Evolutionary conservation across 2,329 filamentous ascomycete species (phyloP).

Genomic region (Biscogniauxia sp.): DNA sequence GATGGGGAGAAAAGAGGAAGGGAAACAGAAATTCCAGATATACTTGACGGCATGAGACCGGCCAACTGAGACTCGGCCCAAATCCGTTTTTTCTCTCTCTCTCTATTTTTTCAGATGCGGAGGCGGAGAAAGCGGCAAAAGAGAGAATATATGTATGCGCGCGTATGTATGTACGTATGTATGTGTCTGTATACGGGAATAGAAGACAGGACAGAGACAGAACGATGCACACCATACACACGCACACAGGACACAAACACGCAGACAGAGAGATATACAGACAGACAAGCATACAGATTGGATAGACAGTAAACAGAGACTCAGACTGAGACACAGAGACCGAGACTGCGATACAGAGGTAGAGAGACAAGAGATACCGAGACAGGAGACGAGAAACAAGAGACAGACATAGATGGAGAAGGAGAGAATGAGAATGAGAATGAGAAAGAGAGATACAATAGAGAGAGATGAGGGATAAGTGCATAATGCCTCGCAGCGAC

Average conservation of each 20-base stretch:
- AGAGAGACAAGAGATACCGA: neutral
- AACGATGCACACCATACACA: neutral
- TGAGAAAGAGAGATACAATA: neutral
- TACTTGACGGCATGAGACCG: constrained; percentile 9
- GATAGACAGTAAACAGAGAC: neutral
- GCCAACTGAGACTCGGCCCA: constrained; percentile 2
- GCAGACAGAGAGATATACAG: too few species aligned
- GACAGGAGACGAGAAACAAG: neutral
- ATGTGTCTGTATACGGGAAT: constrained; percentile 14
- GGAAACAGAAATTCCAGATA: neutral
- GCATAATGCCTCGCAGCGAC: constrained; percentile 19
- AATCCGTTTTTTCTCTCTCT: neutral
- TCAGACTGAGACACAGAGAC: neutral
- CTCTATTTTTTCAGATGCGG: neutral
- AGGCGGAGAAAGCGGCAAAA: neutral
- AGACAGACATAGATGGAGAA: neutral
- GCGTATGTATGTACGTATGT: constrained; percentile 16
- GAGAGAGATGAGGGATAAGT: neutral
- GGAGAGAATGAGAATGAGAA: neutral
- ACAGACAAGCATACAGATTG: too few species aligned
- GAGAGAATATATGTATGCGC: constrained; percentile 12
- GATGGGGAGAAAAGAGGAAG: too few species aligned
- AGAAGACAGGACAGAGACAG: neutral
- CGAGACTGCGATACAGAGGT: neutral
- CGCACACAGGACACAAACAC: neutral